Percentiles rank a stretch among this genome's conserved stretches.
phyloP scores from a whole-genome alignment of 352 stramenopile genomes.

The Globisporangium emineosum region DNA sequence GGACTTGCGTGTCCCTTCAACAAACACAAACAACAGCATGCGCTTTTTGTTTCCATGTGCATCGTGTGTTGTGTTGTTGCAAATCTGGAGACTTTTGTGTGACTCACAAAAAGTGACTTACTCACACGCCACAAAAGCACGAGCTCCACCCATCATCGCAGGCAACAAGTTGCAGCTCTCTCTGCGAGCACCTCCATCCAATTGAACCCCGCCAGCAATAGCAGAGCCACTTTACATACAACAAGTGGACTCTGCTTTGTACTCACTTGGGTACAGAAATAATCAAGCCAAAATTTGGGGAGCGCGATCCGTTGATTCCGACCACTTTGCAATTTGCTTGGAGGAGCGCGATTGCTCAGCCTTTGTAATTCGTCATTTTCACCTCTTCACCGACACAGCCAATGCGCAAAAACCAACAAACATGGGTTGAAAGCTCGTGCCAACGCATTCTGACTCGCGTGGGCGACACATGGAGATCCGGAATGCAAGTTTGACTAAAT shows the following conservation, averaged over 20 bases:
- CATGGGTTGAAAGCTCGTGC: neutral
- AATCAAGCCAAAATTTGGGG: conserved; percentile 2
- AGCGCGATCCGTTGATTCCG: neutral
- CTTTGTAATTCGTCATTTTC: neutral
- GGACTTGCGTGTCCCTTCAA: neutral
- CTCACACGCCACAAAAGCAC: no score
- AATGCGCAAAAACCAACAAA: no score
- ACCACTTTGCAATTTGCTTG: neutral
- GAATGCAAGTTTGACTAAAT: neutral
- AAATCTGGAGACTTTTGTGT: neutral
- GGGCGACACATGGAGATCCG: neutral
- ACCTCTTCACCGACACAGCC: no score
- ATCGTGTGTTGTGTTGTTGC: neutral
- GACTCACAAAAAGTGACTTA: no score
- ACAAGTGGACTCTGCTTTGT: neutral
- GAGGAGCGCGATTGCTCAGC: neutral
- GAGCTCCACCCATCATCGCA: neutral
- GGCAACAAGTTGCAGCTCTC: neutral
- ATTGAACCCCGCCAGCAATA: neutral
- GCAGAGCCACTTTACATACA: no score
- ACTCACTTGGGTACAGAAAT: neutral
- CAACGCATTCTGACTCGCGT: no score
- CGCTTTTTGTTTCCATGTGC: neutral
- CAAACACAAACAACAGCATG: neutral
- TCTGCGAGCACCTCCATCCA: neutral